These are phyloP conservation scores for Musa beccarii DNA, from an alignment of 176 grass and related monocot species.

Conservation along the genomic window DNA sequence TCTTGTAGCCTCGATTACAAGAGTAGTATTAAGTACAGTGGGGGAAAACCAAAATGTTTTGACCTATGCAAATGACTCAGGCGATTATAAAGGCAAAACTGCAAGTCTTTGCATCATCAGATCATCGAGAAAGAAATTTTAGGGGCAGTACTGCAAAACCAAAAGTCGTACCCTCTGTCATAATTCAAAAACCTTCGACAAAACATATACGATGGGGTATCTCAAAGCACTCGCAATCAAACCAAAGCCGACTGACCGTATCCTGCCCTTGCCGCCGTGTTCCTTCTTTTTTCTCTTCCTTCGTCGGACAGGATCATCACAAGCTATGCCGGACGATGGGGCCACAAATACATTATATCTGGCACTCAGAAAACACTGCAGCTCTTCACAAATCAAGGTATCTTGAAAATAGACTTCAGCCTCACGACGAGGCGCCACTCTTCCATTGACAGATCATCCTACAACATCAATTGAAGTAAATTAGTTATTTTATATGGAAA, in stretches of 20 bases:
- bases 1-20: too few species aligned
- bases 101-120: not conserved
- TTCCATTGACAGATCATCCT: slow-evolving; percentile 59
- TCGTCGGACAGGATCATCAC: too few species aligned
- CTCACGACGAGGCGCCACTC: slow-evolving; percentile 64
- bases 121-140: not conserved
- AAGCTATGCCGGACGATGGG: not conserved
- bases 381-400: slow-evolving; percentile 28
- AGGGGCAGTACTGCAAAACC: not conserved
- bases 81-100: not conserved
- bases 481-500: slow-evolving; percentile 2
- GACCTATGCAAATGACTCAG: not conserved
- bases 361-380: not conserved
- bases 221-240: too few species aligned
- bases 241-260: too few species aligned
- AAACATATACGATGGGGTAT: too few species aligned
- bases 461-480: not conserved
- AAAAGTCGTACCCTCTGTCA: not conserved
- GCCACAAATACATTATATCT: not conserved
- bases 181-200: not conserved
- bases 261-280: not conserved
- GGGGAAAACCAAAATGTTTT: too few species aligned
- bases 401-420: slow-evolving; percentile 58
- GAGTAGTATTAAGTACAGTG: too few species aligned
- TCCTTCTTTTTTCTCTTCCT: not conserved